Evolutionary conservation across 2,329 filamentous ascomycete genomes (phyloP).

Genomic region (Harringtonia lauricola): DNA sequence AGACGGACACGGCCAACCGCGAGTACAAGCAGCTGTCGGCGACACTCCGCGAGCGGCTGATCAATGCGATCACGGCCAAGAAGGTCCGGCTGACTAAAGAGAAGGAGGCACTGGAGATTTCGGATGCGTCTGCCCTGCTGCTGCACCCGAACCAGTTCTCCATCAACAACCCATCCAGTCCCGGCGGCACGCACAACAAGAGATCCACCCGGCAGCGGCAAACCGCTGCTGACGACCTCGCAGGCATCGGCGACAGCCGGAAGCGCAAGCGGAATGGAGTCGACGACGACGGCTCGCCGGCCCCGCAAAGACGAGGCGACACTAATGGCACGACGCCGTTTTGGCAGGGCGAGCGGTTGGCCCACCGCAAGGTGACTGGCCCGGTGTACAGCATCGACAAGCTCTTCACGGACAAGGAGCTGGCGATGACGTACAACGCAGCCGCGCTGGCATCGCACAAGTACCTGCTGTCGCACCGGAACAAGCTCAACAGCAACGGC

Average conservation of each 20-base stretch:
- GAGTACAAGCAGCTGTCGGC: constrained; percentile 48
- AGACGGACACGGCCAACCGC: constrained; percentile 49
- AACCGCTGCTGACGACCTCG: constrained; percentile 47
- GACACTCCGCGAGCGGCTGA: constrained; percentile 55
- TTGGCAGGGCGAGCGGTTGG: constrained; percentile 51
- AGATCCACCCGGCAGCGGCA: constrained; percentile 50
- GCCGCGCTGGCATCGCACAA: constrained; percentile 52
- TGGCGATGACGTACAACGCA: constrained; percentile 53
- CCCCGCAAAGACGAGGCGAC: constrained; percentile 45
- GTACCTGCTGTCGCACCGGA: constrained; percentile 47
- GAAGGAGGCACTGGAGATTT: constrained; percentile 58
- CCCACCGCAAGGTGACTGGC: constrained; percentile 43
- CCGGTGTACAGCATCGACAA: constrained; percentile 57
- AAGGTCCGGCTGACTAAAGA: constrained; percentile 54
- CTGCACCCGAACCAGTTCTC: constrained; percentile 60
- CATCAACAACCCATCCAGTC: constrained; percentile 52
- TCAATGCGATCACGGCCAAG: constrained; percentile 54
- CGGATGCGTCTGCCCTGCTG: constrained; percentile 52
- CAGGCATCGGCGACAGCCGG: constrained; percentile 42
- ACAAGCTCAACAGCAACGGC: constrained; percentile 36
- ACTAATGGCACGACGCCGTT: constrained; percentile 46
- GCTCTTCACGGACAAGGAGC: constrained; percentile 60
- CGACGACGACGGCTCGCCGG: constrained; percentile 51
- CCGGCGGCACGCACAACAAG: constrained; percentile 52
- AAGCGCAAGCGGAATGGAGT: constrained; percentile 50